Conservation (phyloP, 2,329 filamentous ascomycete species). For the Botrytis paeoniae region DNA sequence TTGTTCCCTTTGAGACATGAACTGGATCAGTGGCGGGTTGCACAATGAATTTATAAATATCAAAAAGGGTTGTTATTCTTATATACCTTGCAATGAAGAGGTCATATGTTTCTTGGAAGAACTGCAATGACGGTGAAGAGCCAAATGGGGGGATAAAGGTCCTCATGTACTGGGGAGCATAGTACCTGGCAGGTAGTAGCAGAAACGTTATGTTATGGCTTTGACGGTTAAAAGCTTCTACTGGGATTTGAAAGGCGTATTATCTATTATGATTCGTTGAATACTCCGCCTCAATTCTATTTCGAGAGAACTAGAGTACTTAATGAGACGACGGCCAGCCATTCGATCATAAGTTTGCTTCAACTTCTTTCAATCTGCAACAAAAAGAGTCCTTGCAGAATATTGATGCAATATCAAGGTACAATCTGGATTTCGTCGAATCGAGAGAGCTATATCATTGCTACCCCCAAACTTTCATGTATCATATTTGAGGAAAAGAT, state of each 20-base stretch:
- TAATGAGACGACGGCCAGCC: not conserved
- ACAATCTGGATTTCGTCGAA: not conserved
- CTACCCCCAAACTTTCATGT: not conserved
- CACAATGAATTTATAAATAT: not conserved
- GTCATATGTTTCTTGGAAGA: not conserved
- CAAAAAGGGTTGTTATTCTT: not conserved
- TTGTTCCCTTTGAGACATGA: not conserved
- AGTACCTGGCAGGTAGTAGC: not conserved
- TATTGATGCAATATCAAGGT: slow-evolving; percentile 1
- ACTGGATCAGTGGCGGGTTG: not conserved
- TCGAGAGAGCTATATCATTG: not conserved
- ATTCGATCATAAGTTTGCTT: not conserved
- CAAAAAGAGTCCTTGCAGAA: slow-evolving; percentile 1
- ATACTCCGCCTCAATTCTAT: slow-evolving; percentile 12
- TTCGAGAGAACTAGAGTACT: not conserved
- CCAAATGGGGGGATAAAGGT: too few relatives aligned
- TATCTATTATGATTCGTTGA: not conserved
- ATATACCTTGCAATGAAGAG: not conserved
- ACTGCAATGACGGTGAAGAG: not conserved
- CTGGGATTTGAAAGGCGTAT: not conserved
- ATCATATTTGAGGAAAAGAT: not conserved
- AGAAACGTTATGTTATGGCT: not conserved
- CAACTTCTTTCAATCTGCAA: not conserved
- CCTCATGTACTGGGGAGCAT: not conserved
- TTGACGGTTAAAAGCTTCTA: not conserved